Conservation (phyloP, 371 early-diverging fungal genomes). For the Syncephalastrum contaminatum region DNA sequence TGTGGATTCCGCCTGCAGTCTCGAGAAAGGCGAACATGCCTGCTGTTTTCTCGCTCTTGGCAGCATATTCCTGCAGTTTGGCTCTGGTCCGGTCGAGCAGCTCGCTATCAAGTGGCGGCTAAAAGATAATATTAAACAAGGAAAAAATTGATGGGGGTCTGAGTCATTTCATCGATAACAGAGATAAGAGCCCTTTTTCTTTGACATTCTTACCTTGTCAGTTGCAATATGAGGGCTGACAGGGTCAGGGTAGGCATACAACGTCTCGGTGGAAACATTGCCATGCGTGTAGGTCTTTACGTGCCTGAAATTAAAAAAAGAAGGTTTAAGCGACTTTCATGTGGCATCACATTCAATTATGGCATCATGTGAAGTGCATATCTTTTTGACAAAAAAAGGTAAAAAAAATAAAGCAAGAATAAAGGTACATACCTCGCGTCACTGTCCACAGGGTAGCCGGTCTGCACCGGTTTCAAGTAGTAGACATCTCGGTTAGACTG, state of each 20-base stretch:
- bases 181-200: background rate
- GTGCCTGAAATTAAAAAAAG: conserved; percentile 42
- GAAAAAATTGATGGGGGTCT: conserved; percentile 3
- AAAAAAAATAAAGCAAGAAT: background rate
- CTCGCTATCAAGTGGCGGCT: conserved; percentile 49
- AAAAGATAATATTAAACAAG: background rate
- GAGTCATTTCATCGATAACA: background rate
- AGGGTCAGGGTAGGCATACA: conserved; percentile 74
- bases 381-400: background rate
- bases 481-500: conserved; percentile 49
- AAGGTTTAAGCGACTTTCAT: background rate
- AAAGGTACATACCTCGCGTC: conserved; percentile 62
- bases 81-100: conserved; percentile 48
- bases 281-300: conserved; percentile 52
- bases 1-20: conserved; percentile 76
- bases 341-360: background rate
- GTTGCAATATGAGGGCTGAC: conserved; percentile 79
- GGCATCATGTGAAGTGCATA: no score
- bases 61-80: conserved; percentile 33
- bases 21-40: conserved; percentile 61
- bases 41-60: conserved; percentile 25
- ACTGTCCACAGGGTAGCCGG: conserved; percentile 79
- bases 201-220: conserved; percentile 31
- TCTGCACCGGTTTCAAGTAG: conserved; percentile 84
- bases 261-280: conserved; percentile 42